Percentiles rank a stretch among this genome's conserved stretches.
Evolutionary conservation across 192 early-diverging fungal species (phyloP).

Genomic region (Gigaspora rosea): DNA sequence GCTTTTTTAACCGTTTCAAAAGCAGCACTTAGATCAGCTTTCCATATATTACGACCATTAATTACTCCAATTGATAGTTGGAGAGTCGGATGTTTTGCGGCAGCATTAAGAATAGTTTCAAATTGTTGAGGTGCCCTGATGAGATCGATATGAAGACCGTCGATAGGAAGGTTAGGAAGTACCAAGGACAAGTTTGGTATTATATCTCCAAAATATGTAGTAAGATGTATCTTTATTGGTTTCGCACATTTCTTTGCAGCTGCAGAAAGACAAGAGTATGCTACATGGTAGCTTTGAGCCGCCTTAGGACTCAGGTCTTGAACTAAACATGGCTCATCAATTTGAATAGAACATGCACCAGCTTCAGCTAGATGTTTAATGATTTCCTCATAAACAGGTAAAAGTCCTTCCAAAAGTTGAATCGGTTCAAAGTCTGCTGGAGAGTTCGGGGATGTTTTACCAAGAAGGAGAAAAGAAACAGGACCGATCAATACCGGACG

Average conservation of each 20-base stretch:
- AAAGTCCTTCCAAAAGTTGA: conserved; percentile 70
- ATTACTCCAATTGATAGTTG: conserved; percentile 90
- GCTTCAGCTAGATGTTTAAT: conserved; percentile 70
- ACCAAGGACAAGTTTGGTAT: conserved; percentile 72
- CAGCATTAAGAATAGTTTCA: conserved; percentile 64
- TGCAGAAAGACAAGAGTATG: conserved; percentile 63
- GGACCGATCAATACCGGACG: conserved; percentile 94
- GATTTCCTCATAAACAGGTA: conserved; percentile 82
- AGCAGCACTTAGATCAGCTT: conserved; percentile 78
- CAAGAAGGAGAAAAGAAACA: conserved; percentile 83
- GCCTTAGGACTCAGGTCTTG: conserved; percentile 59
- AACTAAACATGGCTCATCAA: conserved; percentile 81
- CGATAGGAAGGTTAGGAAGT: conserved; percentile 67
- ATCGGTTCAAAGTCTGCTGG: conserved; percentile 69
- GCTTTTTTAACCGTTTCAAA: conserved; percentile 69
- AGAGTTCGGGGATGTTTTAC: conserved; percentile 76
- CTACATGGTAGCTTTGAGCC: conserved; percentile 57
- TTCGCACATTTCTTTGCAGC: conserved; percentile 37
- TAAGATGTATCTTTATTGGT: conserved; percentile 66
- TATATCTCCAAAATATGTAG: conserved; percentile 93
- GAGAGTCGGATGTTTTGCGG: conserved; percentile 48
- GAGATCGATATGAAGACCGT: conserved; percentile 90
- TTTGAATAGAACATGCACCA: conserved; percentile 82
- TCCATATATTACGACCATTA: conserved; percentile 98
- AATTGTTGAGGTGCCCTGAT: conserved; percentile 82